These are phyloP conservation scores for Diatrype stigma DNA, from an alignment of 2,329 filamentous ascomycete genomes.

Conservation along the genomic window DNA sequence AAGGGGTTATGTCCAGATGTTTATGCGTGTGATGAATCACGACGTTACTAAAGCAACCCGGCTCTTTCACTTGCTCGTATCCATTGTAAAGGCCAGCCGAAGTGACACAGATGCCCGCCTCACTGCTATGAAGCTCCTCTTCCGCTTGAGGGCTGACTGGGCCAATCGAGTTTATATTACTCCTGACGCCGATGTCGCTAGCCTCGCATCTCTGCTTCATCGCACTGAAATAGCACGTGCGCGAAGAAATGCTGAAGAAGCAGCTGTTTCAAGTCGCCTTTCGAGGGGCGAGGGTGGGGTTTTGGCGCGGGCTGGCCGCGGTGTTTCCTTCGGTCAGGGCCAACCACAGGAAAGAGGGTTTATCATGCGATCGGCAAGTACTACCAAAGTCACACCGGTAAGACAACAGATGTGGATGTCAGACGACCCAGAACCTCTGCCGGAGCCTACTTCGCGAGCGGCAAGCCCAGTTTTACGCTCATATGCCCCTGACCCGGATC, in stretches of 20 bases:
- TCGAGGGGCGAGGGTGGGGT: constrained; percentile 41
- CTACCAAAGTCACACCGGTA: constrained; percentile 26
- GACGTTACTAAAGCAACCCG: constrained; percentile 61
- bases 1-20: constrained; percentile 69
- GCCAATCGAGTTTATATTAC: constrained; percentile 72
- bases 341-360: constrained; percentile 39
- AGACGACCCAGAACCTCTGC: constrained; percentile 53
- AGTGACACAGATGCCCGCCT: constrained; percentile 67
- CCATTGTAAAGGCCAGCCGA: constrained; percentile 55
- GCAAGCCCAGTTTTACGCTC: constrained; percentile 45
- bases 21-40: constrained; percentile 66
- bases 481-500: constrained; percentile 34
- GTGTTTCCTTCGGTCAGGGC: constrained; percentile 48
- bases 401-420: constrained; percentile 53
- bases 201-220: constrained; percentile 67
- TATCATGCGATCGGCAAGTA: constrained; percentile 39
- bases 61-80: constrained; percentile 60
- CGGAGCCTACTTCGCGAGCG: constrained; percentile 39
- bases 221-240: constrained; percentile 54
- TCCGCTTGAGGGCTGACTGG: constrained; percentile 79
- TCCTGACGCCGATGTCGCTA: constrained; percentile 65
- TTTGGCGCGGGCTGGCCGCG: constrained; percentile 42
- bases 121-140: constrained; percentile 72
- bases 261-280: constrained; percentile 39
- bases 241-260: constrained; percentile 49